Percentiles rank a stretch among this genome's conserved stretches.
Conservation (phyloP, 352 stramenopile genomes). For the Phytophthora pluvialis region DNA sequence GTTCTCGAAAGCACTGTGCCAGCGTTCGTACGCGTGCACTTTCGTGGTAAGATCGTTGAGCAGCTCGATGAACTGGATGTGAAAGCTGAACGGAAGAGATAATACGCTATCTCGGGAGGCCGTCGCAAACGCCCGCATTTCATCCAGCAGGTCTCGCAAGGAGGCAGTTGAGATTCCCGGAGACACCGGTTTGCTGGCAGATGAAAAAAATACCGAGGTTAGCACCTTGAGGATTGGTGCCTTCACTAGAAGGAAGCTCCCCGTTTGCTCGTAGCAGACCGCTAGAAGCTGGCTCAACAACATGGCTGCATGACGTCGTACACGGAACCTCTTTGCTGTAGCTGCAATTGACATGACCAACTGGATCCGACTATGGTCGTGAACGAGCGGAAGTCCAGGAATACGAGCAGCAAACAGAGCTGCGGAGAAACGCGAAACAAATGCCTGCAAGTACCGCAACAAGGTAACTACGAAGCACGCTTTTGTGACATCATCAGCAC, state of each 20-base stretch:
- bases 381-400: constrained; percentile 48
- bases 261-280: constrained; percentile 68
- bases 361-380: constrained; percentile 59
- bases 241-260: constrained; percentile 65
- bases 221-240: constrained; percentile 55
- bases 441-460: constrained; percentile 55
- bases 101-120: constrained; percentile 14
- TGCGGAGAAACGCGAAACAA: constrained; percentile 57
- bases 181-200: not conserved
- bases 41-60: constrained; percentile 61
- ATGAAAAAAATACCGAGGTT: constrained; percentile 52
- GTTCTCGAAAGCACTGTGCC: constrained; percentile 44
- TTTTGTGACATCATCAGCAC: constrained; percentile 22
- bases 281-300: constrained; percentile 57
- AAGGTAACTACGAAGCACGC: constrained; percentile 54
- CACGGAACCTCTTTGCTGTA: constrained; percentile 33
- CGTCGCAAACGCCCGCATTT: constrained; percentile 51
- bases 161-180: constrained; percentile 29
- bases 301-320: constrained; percentile 44
- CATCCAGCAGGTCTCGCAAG: constrained; percentile 56
- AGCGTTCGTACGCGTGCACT: constrained; percentile 65
- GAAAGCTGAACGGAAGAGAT: constrained; percentile 41
- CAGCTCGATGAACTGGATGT: constrained; percentile 52
- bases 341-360: constrained; percentile 59
- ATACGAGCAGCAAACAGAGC: constrained; percentile 65